phyloP scores from a whole-genome alignment of 371 early-diverging fungal genomes.

The Mortierella sp. region DNA sequence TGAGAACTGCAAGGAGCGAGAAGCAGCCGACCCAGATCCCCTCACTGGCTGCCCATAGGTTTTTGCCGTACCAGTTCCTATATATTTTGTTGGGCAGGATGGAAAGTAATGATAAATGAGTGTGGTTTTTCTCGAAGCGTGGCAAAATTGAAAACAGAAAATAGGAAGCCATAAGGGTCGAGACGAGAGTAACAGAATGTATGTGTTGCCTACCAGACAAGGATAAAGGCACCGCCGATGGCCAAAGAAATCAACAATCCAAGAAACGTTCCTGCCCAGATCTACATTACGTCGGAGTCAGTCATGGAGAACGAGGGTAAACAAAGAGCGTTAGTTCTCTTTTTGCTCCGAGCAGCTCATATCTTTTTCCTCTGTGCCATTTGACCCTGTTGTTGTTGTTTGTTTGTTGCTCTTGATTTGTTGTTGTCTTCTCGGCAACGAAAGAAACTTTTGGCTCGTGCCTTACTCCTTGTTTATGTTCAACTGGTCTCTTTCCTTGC shows the following conservation, averaged over 20 bases:
- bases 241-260: conserved; percentile 74
- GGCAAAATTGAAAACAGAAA: background rate
- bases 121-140: background rate
- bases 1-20: conserved; percentile 74
- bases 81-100: background rate
- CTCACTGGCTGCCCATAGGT: conserved; percentile 81
- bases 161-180: background rate
- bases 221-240: conserved; percentile 81
- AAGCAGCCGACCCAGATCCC: conserved; percentile 87
- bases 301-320: background rate
- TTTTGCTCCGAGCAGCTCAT: background rate
- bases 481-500: too few species aligned
- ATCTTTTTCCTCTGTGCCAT: conserved; percentile 56
- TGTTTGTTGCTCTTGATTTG: too few species aligned
- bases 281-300: conserved; percentile 33
- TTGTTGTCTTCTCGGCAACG: too few species aligned
- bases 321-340: background rate
- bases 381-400: too few species aligned
- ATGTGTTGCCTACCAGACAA: conserved; percentile 65
- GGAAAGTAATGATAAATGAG: background rate
- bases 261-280: conserved; percentile 74
- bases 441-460: too few species aligned
- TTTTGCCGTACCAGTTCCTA: conserved; percentile 64
- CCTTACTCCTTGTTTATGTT: too few species aligned
- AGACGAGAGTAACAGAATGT: background rate